Conservation (phyloP, 2,329 filamentous ascomycete genomes). For the Pezicula carpinea region DNA sequence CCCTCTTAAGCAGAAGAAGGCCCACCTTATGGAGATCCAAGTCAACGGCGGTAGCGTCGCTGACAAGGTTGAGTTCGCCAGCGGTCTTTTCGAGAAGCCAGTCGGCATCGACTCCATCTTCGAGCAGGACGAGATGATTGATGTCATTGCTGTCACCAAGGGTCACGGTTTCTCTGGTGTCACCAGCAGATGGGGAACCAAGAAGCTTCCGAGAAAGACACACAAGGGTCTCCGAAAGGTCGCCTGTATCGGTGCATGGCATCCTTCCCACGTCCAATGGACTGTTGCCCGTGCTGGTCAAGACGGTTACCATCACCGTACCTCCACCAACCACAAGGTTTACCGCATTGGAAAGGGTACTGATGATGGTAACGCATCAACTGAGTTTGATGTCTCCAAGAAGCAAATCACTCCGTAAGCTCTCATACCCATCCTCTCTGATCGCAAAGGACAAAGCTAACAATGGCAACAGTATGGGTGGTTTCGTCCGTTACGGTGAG, state of each 20-base stretch:
- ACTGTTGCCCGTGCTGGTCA: conserved; percentile 99
- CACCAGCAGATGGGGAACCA: conserved; percentile 97
- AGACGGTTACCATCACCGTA: conserved; percentile 99
- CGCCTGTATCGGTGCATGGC: conserved; percentile 99
- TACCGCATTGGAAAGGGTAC: conserved; percentile 95
- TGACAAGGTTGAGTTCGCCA: conserved; percentile 95
- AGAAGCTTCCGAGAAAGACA: conserved; percentile 99
- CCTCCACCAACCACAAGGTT: conserved; percentile 99
- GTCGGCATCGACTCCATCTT: conserved; percentile 91
- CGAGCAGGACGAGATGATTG: conserved; percentile 99
- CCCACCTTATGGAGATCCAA: conserved; percentile 99
- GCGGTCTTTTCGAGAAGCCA: conserved; percentile 98
- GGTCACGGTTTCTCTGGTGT: conserved; percentile 98
- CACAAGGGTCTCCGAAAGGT: conserved; percentile 99
- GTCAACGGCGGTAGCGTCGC: conserved; percentile 94
- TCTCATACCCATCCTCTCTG: neutral
- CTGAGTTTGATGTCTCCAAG: conserved; percentile 95
- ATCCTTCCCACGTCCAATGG: conserved; percentile 99
- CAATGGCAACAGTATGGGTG: conserved; percentile 70
- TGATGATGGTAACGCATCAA: conserved; percentile 89
- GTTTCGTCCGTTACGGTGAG: conserved; percentile 98
- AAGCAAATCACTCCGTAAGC: conserved; percentile 99
- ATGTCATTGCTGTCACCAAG: conserved; percentile 99
- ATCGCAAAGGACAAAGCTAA: conserved; percentile 25
- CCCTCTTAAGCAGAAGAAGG: conserved; percentile 99